Conservation (phyloP, 2,329 filamentous ascomycete species). For the Epichloe sylvatica region DNA sequence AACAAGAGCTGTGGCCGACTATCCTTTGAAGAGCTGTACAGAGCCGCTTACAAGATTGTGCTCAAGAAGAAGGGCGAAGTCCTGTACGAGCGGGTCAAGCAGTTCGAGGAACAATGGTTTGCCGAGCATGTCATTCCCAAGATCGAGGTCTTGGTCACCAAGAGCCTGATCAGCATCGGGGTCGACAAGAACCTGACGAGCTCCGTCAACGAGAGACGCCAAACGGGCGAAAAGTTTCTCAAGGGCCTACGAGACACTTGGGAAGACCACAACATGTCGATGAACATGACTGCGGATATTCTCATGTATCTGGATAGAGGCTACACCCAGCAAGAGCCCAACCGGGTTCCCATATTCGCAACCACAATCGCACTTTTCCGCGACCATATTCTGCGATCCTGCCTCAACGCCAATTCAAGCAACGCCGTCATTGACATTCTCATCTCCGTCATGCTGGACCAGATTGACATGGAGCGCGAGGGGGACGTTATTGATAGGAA, state of each 20-base stretch:
- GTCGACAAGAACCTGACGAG: constrained; percentile 41
- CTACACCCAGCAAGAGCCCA: constrained; percentile 51
- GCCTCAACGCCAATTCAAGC: constrained; percentile 30
- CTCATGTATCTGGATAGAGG: constrained; percentile 95
- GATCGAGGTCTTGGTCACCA: constrained; percentile 58
- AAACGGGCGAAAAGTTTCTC: constrained; percentile 72
- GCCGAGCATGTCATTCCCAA: constrained; percentile 54
- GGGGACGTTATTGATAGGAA: constrained; percentile 79
- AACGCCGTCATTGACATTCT: constrained; percentile 58
- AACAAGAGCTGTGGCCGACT: constrained; percentile 78
- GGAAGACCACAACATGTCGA: constrained; percentile 80
- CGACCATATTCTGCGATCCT: constrained; percentile 63
- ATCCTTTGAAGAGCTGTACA: constrained; percentile 91
- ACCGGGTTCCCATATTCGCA: constrained; percentile 66
- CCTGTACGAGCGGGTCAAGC: constrained; percentile 67
- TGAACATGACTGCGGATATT: constrained; percentile 94
- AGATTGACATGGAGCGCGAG: constrained; percentile 82
- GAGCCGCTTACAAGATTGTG: constrained; percentile 86
- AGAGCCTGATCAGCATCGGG: constrained; percentile 47
- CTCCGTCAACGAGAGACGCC: constrained; percentile 64
- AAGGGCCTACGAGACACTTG: constrained; percentile 62
- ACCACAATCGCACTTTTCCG: constrained; percentile 79
- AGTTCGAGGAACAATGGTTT: constrained; percentile 75
- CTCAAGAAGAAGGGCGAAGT: constrained; percentile 71
- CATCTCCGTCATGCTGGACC: constrained; percentile 71